Evolutionary conservation across 1,139 yeast species (phyloP), one percentile per base, ranked within the genome.

Genomic region (Debaryomycetaceae sp.): DNA sequence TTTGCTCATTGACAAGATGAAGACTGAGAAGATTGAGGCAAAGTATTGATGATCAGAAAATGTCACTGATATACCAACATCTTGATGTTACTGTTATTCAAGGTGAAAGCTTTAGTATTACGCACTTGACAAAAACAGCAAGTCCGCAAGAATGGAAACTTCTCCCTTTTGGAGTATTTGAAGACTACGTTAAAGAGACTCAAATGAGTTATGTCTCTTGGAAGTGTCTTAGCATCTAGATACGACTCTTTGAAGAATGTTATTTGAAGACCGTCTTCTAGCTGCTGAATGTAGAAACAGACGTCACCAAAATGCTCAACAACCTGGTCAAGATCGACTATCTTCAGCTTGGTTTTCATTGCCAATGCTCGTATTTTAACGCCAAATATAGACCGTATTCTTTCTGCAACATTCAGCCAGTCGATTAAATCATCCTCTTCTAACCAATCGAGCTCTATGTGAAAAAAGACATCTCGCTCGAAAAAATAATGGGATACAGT

Each of bases 1-100:
- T 14, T 49, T 45, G 42, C 58, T 65, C 17, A 42, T 58, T 31
- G 44, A 48, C n/a, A 43, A 45, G 13, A 27, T 36, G 8, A 35
- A 35, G 17, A 13, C 24, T 6, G 35, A 35, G 14, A 24, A 34
- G 9, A 20, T 34, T 4, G 13, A 14, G 13, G 37, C 23, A 34
- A 34, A 27, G 31, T 27, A 27, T 27, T 27, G 31, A 27, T 8
- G 11, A 27, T 8, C 31, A 8, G 8, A 7, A 27, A 27, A 7
- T 27, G 8, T 22, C 24, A 36, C n/a, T 24, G n/a, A 36, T 36
- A 17, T 7, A 36, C 20, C n/a, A 8, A 23, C 8, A 36, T 14
- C n/a, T 36, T 36, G 9, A 9, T 36, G 8, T 13, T 14, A 2
- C 13, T 11, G 5, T 36, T 20, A 14, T 36, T 36, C 20, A 17